phyloP scores from a whole-genome alignment of 140 eudicot species.

The Artemisia princeps region DNA sequence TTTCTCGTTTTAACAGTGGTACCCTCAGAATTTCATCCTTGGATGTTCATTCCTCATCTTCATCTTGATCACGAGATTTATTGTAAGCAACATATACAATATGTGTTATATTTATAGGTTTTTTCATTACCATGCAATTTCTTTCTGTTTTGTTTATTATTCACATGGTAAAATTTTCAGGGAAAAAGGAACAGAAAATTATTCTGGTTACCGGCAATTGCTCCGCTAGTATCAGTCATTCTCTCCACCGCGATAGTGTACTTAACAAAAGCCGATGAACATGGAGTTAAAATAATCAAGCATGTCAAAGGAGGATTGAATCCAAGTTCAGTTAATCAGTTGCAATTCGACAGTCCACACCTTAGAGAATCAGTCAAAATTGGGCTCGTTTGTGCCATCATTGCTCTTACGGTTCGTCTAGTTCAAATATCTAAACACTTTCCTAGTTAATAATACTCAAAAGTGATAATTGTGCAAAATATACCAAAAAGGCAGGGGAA shows the following conservation, averaged over 20 bases:
- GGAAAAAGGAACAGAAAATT: slow-evolving; percentile 48
- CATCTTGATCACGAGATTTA: slow-evolving; percentile 39
- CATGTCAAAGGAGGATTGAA: slow-evolving; percentile 58
- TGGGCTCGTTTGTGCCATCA: slow-evolving; percentile 48
- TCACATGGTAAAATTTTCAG: slow-evolving; percentile 22
- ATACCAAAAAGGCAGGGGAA: too few species aligned
- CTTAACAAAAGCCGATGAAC: slow-evolving; percentile 54
- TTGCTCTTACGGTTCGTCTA: slow-evolving; percentile 45
- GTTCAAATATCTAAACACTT: background rate
- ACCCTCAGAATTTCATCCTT: slow-evolving; percentile 46
- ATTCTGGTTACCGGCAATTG: slow-evolving; percentile 66
- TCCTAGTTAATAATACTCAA: background rate
- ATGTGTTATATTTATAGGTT: background rate
- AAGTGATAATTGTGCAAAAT: too few species aligned
- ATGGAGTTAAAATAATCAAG: slow-evolving; percentile 54
- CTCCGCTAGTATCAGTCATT: slow-evolving; percentile 49
- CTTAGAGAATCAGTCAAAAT: slow-evolving; percentile 39
- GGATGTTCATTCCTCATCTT: slow-evolving; percentile 56
- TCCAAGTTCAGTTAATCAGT: slow-evolving; percentile 46
- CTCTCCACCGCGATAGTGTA: slow-evolving; percentile 51
- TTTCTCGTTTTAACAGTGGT: slow-evolving; percentile 39
- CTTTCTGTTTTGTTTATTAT: background rate
- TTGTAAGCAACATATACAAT: slow-evolving; percentile 33
- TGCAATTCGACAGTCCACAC: slow-evolving; percentile 50
- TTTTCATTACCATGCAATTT: too few species aligned